A percentile compares a stretch with the other conserved stretches of the same genome.
Conservation (phyloP, 1,284 basidiomycete genomes). For the Trichosporon sp. region DNA sequence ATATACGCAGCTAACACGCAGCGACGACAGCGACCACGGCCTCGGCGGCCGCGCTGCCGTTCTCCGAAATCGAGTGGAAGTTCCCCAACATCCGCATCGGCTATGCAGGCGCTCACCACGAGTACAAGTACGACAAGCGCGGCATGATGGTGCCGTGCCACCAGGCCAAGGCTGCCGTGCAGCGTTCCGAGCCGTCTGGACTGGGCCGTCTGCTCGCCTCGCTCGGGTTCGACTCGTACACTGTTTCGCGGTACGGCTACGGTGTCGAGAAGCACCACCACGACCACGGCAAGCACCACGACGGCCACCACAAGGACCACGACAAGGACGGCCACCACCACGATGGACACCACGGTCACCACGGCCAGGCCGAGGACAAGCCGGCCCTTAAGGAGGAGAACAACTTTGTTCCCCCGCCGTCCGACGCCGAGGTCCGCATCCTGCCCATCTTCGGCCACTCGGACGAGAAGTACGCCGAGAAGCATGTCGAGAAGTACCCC, state of each 20-base stretch:
- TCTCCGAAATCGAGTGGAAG: background rate
- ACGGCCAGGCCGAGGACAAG: background rate
- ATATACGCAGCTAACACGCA: background rate
- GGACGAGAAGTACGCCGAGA: conserved; percentile 1
- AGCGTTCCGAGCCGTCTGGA: background rate
- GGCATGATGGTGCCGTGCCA: background rate
- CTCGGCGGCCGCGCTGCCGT: background rate
- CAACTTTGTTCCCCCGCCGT: conserved; percentile 3
- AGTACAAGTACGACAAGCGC: background rate
- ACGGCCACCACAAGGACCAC: conserved; percentile 6
- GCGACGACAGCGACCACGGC: background rate
- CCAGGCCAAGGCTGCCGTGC: background rate
- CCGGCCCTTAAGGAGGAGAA: conserved; percentile 2
- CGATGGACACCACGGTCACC: conserved; percentile 5
- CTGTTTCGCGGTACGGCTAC: background rate
- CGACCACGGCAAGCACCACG: conserved; percentile 1
- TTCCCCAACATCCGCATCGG: conserved; percentile 1
- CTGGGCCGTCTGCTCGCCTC: background rate
- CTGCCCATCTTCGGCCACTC: conserved; percentile 7
- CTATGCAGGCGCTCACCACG: background rate
- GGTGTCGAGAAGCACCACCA: conserved; percentile 2
- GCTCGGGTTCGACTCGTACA: conserved; percentile 1
- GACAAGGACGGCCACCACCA: background rate
- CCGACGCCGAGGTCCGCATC: conserved; percentile 3
- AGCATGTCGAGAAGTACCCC: background rate